A percentile compares a stretch with the other conserved stretches of the same genome.
Evolutionary conservation across 352 stramenopile genomes (phyloP).

Genomic region (Globisporangium recalcitrans): DNA sequence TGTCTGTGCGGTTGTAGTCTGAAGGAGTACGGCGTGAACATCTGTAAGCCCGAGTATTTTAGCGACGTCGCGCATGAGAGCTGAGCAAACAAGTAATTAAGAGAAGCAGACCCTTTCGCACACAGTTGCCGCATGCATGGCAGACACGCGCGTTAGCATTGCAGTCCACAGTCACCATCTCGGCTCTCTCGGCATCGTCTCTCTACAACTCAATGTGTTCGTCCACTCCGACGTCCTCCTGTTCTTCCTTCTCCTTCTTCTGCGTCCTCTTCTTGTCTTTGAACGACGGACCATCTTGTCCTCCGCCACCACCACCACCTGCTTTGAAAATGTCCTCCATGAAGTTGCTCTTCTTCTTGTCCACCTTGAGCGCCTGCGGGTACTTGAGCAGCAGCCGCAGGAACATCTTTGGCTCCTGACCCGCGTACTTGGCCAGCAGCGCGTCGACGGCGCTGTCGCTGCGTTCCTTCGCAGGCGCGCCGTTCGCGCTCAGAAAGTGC

Average conservation of each 20-base stretch:
- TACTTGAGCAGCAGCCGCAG: conserved; percentile 53
- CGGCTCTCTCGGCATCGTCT: neutral
- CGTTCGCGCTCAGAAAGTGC: conserved; percentile 48
- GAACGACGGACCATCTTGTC: neutral
- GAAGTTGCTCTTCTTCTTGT: conserved; percentile 43
- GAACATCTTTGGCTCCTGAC: conserved; percentile 59
- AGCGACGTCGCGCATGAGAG: conserved; percentile 48
- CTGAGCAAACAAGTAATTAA: neutral
- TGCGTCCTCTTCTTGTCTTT: neutral
- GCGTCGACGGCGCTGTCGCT: conserved; percentile 34
- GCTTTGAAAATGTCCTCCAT: conserved; percentile 48
- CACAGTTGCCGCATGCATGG: neutral
- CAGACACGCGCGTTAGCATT: neutral
- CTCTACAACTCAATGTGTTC: conserved; percentile 41
- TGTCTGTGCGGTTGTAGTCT: conserved; percentile 31
- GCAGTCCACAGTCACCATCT: neutral
- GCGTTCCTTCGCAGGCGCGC: conserved; percentile 34
- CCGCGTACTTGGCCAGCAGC: conserved; percentile 64
- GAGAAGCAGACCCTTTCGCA: neutral
- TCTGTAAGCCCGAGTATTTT: conserved; percentile 79
- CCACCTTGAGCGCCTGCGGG: conserved; percentile 43
- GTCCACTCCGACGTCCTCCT: conserved; percentile 18
- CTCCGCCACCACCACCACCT: neutral
- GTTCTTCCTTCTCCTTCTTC: neutral
- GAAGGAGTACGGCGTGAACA: conserved; percentile 76